These are phyloP conservation scores for Arthrobotrys pseudoclavata DNA, from an alignment of 2,329 filamentous ascomycete species.

Conservation along the genomic window DNA sequence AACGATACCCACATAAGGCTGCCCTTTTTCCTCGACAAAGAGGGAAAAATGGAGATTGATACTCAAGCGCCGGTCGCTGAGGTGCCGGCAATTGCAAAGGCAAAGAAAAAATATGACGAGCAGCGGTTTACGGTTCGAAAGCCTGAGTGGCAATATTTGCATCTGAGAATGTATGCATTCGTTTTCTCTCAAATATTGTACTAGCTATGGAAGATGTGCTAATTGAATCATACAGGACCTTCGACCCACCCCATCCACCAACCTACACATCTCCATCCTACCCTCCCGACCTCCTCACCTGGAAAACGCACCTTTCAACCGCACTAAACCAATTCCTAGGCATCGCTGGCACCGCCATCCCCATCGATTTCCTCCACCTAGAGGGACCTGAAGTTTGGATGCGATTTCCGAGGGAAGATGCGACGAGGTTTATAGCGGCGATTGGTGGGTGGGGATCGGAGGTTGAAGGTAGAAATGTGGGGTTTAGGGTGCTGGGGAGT, in stretches of 20 bases:
- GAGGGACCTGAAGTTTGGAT: constrained; percentile 74
- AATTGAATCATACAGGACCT: constrained; percentile 58
- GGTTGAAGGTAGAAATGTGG: constrained; percentile 62
- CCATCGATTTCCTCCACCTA: constrained; percentile 78
- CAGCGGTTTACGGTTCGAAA: constrained; percentile 61
- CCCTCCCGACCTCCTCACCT: constrained; percentile 63
- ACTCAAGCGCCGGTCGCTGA: background rate
- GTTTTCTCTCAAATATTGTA: background rate
- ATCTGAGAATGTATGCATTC: constrained; percentile 61
- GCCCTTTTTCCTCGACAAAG: too few species aligned
- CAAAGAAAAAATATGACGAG: constrained; percentile 17
- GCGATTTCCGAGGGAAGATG: constrained; percentile 74
- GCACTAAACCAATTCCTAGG: constrained; percentile 80
- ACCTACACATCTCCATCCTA: constrained; percentile 51
- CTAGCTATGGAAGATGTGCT: background rate
- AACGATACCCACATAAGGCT: too few species aligned
- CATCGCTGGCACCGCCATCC: constrained; percentile 75
- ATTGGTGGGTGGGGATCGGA: constrained; percentile 75
- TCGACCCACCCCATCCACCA: constrained; percentile 61
- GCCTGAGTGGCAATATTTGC: constrained; percentile 62
- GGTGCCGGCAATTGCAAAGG: background rate
- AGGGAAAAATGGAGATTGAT: background rate
- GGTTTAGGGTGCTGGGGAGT: constrained; percentile 60
- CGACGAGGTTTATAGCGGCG: constrained; percentile 74
- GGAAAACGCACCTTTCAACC: constrained; percentile 66